phyloP scores from a whole-genome alignment of 1,139 yeast species.

The Williopsis jadinii region DNA sequence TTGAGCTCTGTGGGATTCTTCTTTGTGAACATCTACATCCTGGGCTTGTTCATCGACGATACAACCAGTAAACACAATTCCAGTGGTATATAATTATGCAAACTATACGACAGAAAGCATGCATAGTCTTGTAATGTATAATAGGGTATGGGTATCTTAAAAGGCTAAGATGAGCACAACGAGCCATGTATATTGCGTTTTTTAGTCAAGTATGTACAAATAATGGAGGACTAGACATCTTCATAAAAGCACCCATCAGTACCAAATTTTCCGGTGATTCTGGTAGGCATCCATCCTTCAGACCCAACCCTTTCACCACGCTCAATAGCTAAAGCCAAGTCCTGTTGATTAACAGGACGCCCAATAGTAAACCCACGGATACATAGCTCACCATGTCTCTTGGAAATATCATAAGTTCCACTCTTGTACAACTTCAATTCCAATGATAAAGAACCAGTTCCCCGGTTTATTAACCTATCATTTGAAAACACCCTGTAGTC shows the following conservation, averaged over 20 bases:
- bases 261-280: slow-evolving; percentile 56
- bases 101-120: too few relatives aligned
- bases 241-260: slow-evolving; percentile 66
- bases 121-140: too few relatives aligned
- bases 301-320: slow-evolving; percentile 32
- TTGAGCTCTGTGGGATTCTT: slow-evolving; percentile 61
- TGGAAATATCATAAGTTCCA: slow-evolving; percentile 27
- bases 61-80: neutral
- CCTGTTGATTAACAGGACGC: slow-evolving; percentile 30
- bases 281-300: slow-evolving; percentile 60
- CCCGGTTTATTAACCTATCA: slow-evolving; percentile 24
- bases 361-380: slow-evolving; percentile 67
- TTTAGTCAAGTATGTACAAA: neutral
- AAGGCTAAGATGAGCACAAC: neutral
- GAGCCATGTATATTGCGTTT: slow-evolving; percentile 3
- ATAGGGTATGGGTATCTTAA: too few relatives aligned
- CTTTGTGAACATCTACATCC: slow-evolving; percentile 55
- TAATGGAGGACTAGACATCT: slow-evolving; percentile 1
- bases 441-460: slow-evolving; percentile 28
- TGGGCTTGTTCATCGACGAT: slow-evolving; percentile 52
- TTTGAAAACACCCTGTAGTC: slow-evolving; percentile 49
- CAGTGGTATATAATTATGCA: too few relatives aligned
- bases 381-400: slow-evolving; percentile 42
- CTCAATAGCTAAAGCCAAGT: slow-evolving; percentile 24
- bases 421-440: slow-evolving; percentile 38